Base-by-base conservation (phyloP, 192 early-diverging fungal genomes). In the Backusella tarrabulga region DNA sequence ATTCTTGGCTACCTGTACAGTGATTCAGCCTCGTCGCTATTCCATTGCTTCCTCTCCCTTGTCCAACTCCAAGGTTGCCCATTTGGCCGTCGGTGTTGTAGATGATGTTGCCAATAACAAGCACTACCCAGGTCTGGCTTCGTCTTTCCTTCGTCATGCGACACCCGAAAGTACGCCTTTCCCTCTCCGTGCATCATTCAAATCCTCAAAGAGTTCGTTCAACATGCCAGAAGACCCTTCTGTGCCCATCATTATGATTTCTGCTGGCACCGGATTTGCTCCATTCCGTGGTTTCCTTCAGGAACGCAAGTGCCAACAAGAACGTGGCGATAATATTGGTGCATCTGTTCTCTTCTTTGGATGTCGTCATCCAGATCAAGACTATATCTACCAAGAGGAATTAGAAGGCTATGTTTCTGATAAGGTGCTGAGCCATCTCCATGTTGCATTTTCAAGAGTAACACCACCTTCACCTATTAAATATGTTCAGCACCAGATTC, bases 221-320 rank as follows among this genome's bases (percentile, higher is more conserved):
- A 79, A 76, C 5, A 82, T 97, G 79, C 93, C 94, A 21, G 72
- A 68, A 0, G 85, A 88, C 56, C 74, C 79, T 29, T 73, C 74
- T 11, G 85, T 76, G 15, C 94, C 95, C 0, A 83, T 97, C 0
- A 88, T 98, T 36, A 93, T 98, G 92, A 90, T 98, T 38, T 91
- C 90, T 1, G 94, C 97, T 1, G 98, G 97, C 29, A 98, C 98
- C 1, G 98, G 98, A 6, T 88, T 99, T 12, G 91, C 96, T 17
- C 97, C 98, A 0, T 98, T 99, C 78, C 83, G 95, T 35, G 92
- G 94, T 8, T 98, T 98, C 81, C 82, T 99, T 15, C 78, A 83
- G 67, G 82, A 83, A 38, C 82, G 82, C 52, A 75, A 75, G n/a
- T 41, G 26, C 15, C 76, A 75, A 29, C 40, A 54, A 11, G 11